phyloP scores from a whole-genome alignment of 2,329 filamentous ascomycete genomes.

The Canariomyces notabilis region DNA sequence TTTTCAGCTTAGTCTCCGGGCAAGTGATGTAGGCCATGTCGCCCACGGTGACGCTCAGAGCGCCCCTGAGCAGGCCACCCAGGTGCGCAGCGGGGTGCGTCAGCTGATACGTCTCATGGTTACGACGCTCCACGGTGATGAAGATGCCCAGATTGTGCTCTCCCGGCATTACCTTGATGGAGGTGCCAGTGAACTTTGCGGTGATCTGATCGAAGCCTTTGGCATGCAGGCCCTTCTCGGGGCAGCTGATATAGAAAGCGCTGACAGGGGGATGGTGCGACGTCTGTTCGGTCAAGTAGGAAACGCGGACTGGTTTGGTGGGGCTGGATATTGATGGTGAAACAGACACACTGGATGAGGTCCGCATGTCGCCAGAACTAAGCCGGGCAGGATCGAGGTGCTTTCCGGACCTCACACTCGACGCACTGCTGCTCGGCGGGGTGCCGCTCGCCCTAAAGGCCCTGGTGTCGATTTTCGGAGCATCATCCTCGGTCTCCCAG shows the following conservation, averaged over 20 bases:
- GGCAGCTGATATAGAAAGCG: constrained; percentile 89
- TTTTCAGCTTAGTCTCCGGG: constrained; percentile 83
- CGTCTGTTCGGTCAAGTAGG: constrained; percentile 95
- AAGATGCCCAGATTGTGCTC: constrained; percentile 96
- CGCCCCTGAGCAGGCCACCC: constrained; percentile 79
- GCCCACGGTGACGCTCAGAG: constrained; percentile 84
- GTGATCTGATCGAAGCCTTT: constrained; percentile 93
- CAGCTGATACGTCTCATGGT: constrained; percentile 88
- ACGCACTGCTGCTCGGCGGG: constrained; percentile 38
- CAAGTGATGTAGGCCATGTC: constrained; percentile 87
- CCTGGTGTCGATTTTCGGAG: constrained; percentile 57
- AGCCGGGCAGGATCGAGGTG: constrained; percentile 26
- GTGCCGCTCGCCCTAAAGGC: constrained; percentile 35
- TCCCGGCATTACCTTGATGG: constrained; percentile 83
- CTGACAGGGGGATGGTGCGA: constrained; percentile 97
- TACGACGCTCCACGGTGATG: constrained; percentile 72
- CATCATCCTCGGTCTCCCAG: constrained; percentile 84
- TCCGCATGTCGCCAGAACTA: constrained; percentile 34
- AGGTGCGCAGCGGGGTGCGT: constrained; percentile 92
- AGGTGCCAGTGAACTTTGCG: constrained; percentile 96
- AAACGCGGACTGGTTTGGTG: constrained; percentile 63
- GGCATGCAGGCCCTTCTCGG: constrained; percentile 81
- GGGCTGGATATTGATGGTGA: constrained; percentile 42
- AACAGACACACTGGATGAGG: constrained; percentile 48
- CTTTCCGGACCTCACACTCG: constrained; percentile 43